These are phyloP conservation scores for Neodidymelliopsis sp. DNA, from an alignment of 2,329 filamentous ascomycete species.

Conservation along the genomic window DNA sequence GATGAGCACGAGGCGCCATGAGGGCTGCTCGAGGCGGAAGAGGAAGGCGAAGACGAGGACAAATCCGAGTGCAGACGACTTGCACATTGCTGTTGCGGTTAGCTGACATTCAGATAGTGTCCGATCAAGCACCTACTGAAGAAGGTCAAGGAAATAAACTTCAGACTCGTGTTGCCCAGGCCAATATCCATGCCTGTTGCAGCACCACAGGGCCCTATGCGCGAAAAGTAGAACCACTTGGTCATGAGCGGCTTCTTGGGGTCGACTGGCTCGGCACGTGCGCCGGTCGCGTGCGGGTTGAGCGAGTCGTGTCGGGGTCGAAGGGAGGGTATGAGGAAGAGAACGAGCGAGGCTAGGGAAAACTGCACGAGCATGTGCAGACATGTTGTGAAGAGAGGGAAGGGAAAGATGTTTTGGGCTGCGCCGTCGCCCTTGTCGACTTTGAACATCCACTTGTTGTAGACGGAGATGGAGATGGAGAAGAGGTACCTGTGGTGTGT, in stretches of 20 bases:
- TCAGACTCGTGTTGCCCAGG: slow-evolving; percentile 91
- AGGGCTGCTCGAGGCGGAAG: slow-evolving; percentile 88
- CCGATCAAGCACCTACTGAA: slow-evolving; percentile 64
- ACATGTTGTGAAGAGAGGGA: slow-evolving; percentile 93
- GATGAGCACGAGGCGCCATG: slow-evolving; percentile 83
- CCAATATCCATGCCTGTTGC: slow-evolving; percentile 97
- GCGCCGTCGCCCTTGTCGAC: slow-evolving; percentile 54
- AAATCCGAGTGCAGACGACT: slow-evolving; percentile 94
- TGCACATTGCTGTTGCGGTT: slow-evolving; percentile 78
- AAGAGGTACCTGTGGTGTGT: slow-evolving; percentile 68
- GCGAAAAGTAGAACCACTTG: slow-evolving; percentile 87
- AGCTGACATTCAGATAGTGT: slow-evolving; percentile 6
- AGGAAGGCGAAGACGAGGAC: slow-evolving; percentile 94
- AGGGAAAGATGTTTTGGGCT: slow-evolving; percentile 74
- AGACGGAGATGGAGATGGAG: slow-evolving; percentile 79
- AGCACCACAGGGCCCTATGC: slow-evolving; percentile 88
- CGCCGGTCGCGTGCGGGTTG: slow-evolving; percentile 40
- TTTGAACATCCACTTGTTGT: slow-evolving; percentile 99
- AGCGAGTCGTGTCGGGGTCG: slow-evolving; percentile 67
- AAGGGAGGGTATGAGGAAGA: slow-evolving; percentile 83
- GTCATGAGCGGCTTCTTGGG: slow-evolving; percentile 74
- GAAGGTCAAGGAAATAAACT: slow-evolving; percentile 96
- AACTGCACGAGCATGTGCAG: slow-evolving; percentile 96
- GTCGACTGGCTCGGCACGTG: slow-evolving; percentile 43
- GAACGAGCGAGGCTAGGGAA: slow-evolving; percentile 74